Base-by-base conservation (phyloP, 192 early-diverging fungal genomes). In the Glomus cerebriforme region DNA sequence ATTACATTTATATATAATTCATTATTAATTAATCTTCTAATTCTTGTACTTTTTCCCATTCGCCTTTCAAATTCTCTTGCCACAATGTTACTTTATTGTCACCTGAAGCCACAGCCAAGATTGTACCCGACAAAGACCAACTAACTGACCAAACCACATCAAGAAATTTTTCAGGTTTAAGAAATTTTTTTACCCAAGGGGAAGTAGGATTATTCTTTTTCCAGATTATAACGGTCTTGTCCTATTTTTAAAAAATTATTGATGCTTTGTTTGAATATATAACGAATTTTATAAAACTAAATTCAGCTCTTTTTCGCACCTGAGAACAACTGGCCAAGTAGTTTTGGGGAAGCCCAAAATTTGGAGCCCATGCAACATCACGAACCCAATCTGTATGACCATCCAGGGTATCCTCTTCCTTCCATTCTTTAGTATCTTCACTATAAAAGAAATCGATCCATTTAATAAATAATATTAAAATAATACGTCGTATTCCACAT, bases 131-230 rank as follows among this genome's bases (percentile, higher is more conserved):
- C 77, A 93, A 83, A 29, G 94, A 96, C 98, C 98, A 99, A 88
- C 95, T 96, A 71, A 99, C 96, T 67, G 96, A 90, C 98, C 98
- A 99, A 47, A 99, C 94, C 10, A 97, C 98, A 86, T 99, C 98
- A 32, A 92, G 87, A 85, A 99, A 99, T 47, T 92, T 90, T 13
- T 93, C 93, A 26, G 86, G 80, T 59, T 88, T 85, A 31, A 98
- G 89, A 19, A 86, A 82, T 80, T 88, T 92, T 71, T 92, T 93
- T 32, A 77, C 90, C 96, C 96, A 99, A 77, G 88, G 84, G 19
- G 88, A 82, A 31, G 34, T 84, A 47, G 86, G 86, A 27, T 84
- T 87, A 54, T 97, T 94, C 82, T 98, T 93, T 3, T 93, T 96
- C 96, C 97, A 99, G 80, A 99, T 97, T 31, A 93, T 82, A 8